A percentile compares a stretch with the other conserved stretches of the same genome.
Evolutionary conservation across 495 filamentous ascomycete species (phyloP).

Genomic region (Podospora sp.): DNA sequence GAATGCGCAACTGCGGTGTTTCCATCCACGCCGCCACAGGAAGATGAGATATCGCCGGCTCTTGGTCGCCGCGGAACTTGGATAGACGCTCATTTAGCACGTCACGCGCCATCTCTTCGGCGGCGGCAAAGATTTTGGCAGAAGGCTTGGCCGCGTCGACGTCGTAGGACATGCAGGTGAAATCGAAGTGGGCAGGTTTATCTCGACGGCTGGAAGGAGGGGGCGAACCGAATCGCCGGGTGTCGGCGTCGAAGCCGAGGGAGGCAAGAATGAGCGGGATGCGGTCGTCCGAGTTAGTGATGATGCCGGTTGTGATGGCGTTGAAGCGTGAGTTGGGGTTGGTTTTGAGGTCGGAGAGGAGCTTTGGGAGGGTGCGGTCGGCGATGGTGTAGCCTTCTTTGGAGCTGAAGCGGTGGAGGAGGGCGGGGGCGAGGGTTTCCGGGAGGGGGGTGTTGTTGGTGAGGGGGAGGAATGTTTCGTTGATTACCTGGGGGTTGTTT

Average conservation of each 20-base stretch:
- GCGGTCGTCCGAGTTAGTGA: conserved; percentile 80
- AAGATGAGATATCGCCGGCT: no score
- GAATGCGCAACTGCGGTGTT: conserved; percentile 53
- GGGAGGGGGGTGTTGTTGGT: conserved; percentile 38
- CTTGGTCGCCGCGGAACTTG: background rate
- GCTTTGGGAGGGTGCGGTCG: conserved; percentile 54
- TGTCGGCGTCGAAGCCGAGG: conserved; percentile 61
- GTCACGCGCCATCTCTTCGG: conserved; percentile 46
- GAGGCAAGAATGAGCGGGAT: conserved; percentile 62
- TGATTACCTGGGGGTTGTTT: conserved; percentile 24
- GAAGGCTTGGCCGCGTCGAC: conserved; percentile 71
- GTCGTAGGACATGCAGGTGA: conserved; percentile 74
- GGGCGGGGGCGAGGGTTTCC: conserved; percentile 49
- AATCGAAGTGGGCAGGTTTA: conserved; percentile 57
- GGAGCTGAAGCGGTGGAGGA: conserved; percentile 65
- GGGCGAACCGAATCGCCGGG: conserved; percentile 21
- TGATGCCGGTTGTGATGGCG: conserved; percentile 60
- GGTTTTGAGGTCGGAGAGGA: conserved; percentile 53
- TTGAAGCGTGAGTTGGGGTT: conserved; percentile 24
- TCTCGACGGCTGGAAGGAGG: background rate
- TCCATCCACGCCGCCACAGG: no score
- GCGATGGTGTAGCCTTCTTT: conserved; percentile 60
- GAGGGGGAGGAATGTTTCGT: conserved; percentile 45
- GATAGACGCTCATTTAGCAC: background rate
- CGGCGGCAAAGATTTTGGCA: conserved; percentile 63